Base-by-base conservation (phyloP, 176 grass and related monocot species). In the Oropetium thomaeum region DNA sequence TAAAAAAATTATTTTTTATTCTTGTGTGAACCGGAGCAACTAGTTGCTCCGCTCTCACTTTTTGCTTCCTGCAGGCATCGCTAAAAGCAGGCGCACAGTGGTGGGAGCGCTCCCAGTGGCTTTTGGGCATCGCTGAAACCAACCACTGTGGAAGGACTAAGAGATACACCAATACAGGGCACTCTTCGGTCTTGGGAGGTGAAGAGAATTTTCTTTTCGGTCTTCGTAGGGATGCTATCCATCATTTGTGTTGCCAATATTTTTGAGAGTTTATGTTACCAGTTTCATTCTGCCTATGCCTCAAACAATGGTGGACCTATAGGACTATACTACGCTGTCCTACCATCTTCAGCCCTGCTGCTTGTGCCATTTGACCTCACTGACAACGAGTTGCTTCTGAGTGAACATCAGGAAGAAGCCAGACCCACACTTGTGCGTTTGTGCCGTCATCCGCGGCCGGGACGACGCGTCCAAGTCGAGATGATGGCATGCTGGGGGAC, bases 391-490 rank as follows among this genome's bases (percentile, higher is more conserved):
- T 10, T 16, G 23, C 23, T 27, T 57, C 53, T 57, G 53, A 57
- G 9, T 57, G 53, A 57, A 3, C 53, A 55, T 55, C 10, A 22
- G 47, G 23, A 57, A 11, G 23, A 57, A 10, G 27, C 53, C 53
- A 70, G 65, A 57, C 65, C 78, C 84, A 76, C 65, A 39, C 23
- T 39, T 48, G 73, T 19, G 67, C 16, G 20, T 66, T 12, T 55
- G 74, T 17, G 71, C 44, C 84, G 72, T 20, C 73, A 32, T 16
- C 34, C 39, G 20, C 55, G 57, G 65, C 84, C 30, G 45, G 71
- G 78, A 65, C 79, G 79, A 82, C 73, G 38, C 72, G 58, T 87
- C 72, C 78, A 87, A 82, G 31, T 23, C 71, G 32, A 33, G 40
- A 27, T 57, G 53, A 27, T 3, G 25, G 71, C 17, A 53, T 22